Conservation (phyloP, 306 rosid species). For the Pyrus pyrifolia region DNA sequence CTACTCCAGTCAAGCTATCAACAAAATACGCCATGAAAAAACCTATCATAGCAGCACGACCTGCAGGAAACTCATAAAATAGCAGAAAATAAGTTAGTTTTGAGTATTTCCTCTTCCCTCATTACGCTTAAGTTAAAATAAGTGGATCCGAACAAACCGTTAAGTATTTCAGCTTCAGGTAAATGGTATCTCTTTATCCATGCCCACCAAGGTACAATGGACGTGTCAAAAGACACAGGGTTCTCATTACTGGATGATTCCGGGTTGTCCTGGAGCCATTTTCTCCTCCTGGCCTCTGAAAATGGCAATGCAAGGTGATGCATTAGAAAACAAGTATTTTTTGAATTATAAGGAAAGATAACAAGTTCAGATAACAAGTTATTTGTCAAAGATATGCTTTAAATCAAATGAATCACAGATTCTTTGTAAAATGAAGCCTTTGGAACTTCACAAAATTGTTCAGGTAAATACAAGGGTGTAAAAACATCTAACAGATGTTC, state of each 20-base stretch:
- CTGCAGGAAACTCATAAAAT: slow-evolving; percentile 24
- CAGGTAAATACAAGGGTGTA: not conserved
- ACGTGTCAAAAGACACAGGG: slow-evolving; percentile 81
- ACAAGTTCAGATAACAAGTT: not conserved
- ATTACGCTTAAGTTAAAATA: slow-evolving; percentile 3
- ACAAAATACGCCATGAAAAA: slow-evolving; percentile 94
- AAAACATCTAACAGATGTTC: not conserved
- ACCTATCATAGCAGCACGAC: slow-evolving; percentile 62
- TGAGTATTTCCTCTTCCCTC: not conserved
- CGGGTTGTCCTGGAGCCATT: slow-evolving; percentile 80
- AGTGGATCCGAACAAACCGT: slow-evolving; percentile 50
- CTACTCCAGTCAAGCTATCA: slow-evolving; percentile 98
- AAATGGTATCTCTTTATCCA: slow-evolving; percentile 95
- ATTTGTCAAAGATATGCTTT: not conserved
- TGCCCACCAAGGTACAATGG: slow-evolving; percentile 98
- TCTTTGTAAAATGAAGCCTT: not conserved
- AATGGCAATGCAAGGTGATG: slow-evolving; percentile 13
- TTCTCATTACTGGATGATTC: slow-evolving; percentile 73
- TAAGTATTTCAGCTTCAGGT: slow-evolving; percentile 93
- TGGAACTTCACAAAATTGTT: not conserved
- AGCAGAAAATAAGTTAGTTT: not conserved
- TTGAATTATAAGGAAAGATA: slow-evolving; percentile 2
- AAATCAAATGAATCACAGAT: not conserved
- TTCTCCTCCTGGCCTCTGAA: slow-evolving; percentile 94
- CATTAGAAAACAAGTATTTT: slow-evolving; percentile 23